Base-by-base conservation (phyloP, 306 rosid genomes). In the Vigna unguiculata region DNA sequence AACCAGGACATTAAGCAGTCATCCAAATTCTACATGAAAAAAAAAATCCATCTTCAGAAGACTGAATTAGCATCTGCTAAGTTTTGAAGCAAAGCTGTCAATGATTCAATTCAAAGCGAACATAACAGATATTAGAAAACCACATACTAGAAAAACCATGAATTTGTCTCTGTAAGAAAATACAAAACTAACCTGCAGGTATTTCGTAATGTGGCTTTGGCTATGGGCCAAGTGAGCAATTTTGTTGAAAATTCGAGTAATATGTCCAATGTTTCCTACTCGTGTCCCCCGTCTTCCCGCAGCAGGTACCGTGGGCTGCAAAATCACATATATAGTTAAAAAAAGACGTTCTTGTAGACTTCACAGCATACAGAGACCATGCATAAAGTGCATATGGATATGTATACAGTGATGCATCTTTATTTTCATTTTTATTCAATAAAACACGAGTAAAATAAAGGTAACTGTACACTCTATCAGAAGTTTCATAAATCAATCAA, bases 191-290 rank as follows among this genome's bases (percentile, higher is more conserved):
- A 92, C 99, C 99, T 92, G 93, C 65, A 95, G 93, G 84, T 51
- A 81, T 60, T 90, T 72, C 64, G 81, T 86, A 55, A 96, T 72
- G 36, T 70, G 77, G 83, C 88, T 86, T 82, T 63, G 93, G 87
- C 82, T 81, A 64, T 83, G 91, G 55, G 88, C 89, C 82, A 96
- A 69, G 52, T 92, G 90, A 79, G 88, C 55, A 61, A 96, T 88
- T 86, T 89, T 96, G 68, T 89, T 96, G 64, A 89, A 85, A 67
- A 91, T 87, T 24, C 88, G 86, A 20, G 97, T 92, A 47, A 91
- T 89, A 78, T 92, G 99, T 25, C 99, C 98, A 75, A 96, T 78
- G 84, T 92, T 91, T 78, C 99, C 97, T 16, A 71, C 87, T 77
- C 94, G 90, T 25, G 94, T 88, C 7, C 87, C 91, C 69, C 0